Evolutionary conservation across 768 basidiomycete genomes (phyloP), one percentile per base, ranked within the genome.

Genomic region (Lactarius hengduanensis): DNA sequence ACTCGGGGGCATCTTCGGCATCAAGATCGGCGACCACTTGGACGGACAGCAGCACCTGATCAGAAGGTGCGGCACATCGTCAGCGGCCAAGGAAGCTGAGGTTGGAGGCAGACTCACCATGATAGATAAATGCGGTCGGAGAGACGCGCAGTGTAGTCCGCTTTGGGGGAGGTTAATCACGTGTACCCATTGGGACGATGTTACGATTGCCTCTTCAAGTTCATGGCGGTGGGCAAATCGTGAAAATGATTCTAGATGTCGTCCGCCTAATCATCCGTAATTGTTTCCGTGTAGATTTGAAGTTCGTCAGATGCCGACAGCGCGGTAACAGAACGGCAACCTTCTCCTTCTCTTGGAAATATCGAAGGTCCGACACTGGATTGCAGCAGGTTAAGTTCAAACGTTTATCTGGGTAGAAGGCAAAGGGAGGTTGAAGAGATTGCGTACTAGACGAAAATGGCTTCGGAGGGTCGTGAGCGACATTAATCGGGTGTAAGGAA

Each of bases 11-110:
- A 1, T 78, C 81, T 8, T 78, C 77, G 9, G 80, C 83, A 69
- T 96, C 89, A 15, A 98, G 79, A 74, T 98, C 91, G 1, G 88
- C 89, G 20, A 96, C 80, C 47, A 97, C 77, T 71, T 86, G 88
- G 45, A 84, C 71, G 41, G 83, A 86, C 53, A 87, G 67, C 2
- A 81, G 79, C 6, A 82, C 62, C 34, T 70, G 55, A 30, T 72
- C 69, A 8, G 67, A 61, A 38, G 62, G 71, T 58, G 41, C 13
- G 16, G 13, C 26, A 53, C 67, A 58, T 20, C 57, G 50, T 22
- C 78, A 50, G 72, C 77, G 78, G 60, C 26, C 60, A 28, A 32
- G 54, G n/a, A 13, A 10, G 50, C 45, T 57, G n/a, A 45, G 45
- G 43, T 62, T 22, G 38, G 26, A 36, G 43, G 61, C 13, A 22